phyloP scores from a whole-genome alignment of 2,329 filamentous ascomycete genomes.

The Fusarium poae region DNA sequence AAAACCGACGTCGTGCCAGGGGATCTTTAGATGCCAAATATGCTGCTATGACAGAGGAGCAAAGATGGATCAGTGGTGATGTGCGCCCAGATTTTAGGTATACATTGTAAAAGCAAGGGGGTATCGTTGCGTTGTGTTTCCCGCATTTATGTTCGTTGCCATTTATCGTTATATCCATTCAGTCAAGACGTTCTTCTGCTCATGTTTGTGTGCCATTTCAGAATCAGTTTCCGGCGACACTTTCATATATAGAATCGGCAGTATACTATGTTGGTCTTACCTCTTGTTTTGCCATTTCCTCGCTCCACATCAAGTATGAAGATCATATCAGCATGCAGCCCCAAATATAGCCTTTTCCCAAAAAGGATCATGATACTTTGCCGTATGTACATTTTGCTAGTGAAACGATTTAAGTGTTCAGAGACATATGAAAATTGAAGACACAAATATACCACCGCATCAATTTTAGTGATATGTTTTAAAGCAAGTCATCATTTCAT shows the following conservation, averaged over 20 bases:
- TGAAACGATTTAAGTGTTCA: background rate
- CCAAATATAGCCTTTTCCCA: background rate
- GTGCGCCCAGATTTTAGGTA: slow-evolving; percentile 56
- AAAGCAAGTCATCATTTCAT: accelerated
- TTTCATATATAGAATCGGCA: background rate
- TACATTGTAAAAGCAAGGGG: slow-evolving; percentile 43
- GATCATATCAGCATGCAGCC: background rate
- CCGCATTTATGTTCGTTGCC: accelerated
- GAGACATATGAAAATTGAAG: background rate
- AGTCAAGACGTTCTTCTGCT: background rate
- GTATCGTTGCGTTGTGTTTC: accelerated
- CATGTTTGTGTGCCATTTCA: background rate
- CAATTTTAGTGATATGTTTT: background rate
- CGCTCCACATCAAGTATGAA: accelerated
- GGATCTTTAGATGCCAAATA: slow-evolving; percentile 70
- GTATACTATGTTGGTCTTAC: accelerated
- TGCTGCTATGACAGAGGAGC: slow-evolving; percentile 65
- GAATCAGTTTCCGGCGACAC: background rate
- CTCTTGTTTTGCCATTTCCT: accelerated
- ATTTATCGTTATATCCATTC: background rate
- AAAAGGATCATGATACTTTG: accelerated
- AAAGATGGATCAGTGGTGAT: slow-evolving; percentile 72
- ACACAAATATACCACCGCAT: background rate
- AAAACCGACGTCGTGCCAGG: slow-evolving; percentile 69
- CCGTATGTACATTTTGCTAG: background rate